A percentile compares a stretch with the other conserved stretches of the same genome.
Conservation (phyloP, 1,284 basidiomycete species). For the Butyriboletus regius region DNA sequence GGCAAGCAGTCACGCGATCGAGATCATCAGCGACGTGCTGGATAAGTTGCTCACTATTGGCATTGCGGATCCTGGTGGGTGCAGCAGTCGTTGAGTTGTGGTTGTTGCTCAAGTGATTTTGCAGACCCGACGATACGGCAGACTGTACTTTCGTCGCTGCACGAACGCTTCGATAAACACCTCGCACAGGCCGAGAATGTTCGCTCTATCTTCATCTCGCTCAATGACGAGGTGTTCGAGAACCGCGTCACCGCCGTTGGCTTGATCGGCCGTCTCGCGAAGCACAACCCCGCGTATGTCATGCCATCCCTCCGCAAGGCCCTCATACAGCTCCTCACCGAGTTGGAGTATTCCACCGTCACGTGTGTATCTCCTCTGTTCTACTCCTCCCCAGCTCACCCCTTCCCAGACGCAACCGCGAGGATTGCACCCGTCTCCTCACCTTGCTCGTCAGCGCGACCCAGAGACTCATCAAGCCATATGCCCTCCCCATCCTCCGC, state of each 20-base stretch:
- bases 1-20: conserved; percentile 91
- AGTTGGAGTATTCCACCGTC: conserved; percentile 92
- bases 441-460: conserved; percentile 85
- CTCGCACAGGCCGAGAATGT: conserved; percentile 99
- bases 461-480: conserved; percentile 90
- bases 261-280: conserved; percentile 88
- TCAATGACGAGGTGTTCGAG: conserved; percentile 94
- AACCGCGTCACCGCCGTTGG: conserved; percentile 87
- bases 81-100: background rate
- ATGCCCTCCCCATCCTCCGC: conserved; percentile 91
- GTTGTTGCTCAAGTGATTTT: conserved; percentile 1
- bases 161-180: conserved; percentile 94
- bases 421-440: conserved; percentile 85
- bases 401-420: conserved; percentile 63
- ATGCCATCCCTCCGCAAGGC: conserved; percentile 97
- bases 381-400: background rate
- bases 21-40: conserved; percentile 95
- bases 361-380: conserved; percentile 45
- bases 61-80: conserved; percentile 91
- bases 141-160: conserved; percentile 80
- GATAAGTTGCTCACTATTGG: conserved; percentile 95
- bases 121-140: conserved; percentile 78
- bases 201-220: conserved; percentile 89
- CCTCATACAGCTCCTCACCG: conserved; percentile 92
- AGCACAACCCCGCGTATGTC: conserved; percentile 96